Base-by-base conservation (phyloP, 2,329 filamentous ascomycete genomes). In the Fusarium irregulare region DNA sequence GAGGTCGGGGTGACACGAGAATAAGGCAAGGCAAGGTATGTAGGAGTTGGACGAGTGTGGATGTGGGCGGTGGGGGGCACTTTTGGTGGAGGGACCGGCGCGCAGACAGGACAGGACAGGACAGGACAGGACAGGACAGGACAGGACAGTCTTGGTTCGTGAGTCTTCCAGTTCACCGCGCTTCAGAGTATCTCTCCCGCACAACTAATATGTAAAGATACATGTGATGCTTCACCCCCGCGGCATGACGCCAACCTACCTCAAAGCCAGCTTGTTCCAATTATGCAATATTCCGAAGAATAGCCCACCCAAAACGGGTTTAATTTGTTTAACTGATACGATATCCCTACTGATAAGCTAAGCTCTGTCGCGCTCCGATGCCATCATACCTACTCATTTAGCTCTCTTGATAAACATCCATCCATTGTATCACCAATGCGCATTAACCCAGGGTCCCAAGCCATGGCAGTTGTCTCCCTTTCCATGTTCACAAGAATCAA, bases 41-140 rank as follows among this genome's bases (percentile, higher is more conserved):
- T 57, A 69, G 59, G 68, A 70, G 70, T 71, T 66, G 64, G 60
- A 67, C 32, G 61, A 73, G 66, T 47, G 68, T 69, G 68, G 72
- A 72, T 63, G 71, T 73, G 72, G 66, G 72, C 64, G 71, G 72
- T 72, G 69, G 71, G 71, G 68, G 71, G 60, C 57, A 64, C 60
- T 60, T 66, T 72, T 68, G 70, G 70, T 66, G 68, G 64, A 71
- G 59, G 69, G 56, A 63, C 59, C 40, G 48, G 64, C 60, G 60
- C 64, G 56, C 61, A 50, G 56, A 68, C 42, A 27, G 40, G 47
- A 44, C 50, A 20, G 18, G 42, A 46, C 54, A 9, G 37, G 48
- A 37, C 48, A 51, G n/a, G 51, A 68, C 42, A 23, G 40, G 47
- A 44, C 50, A 20, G 18, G 42, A 46, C 54, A 10, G 37, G 48